phyloP scores from a whole-genome alignment of 2,329 filamentous ascomycete species.

The Curvularia sp. region DNA sequence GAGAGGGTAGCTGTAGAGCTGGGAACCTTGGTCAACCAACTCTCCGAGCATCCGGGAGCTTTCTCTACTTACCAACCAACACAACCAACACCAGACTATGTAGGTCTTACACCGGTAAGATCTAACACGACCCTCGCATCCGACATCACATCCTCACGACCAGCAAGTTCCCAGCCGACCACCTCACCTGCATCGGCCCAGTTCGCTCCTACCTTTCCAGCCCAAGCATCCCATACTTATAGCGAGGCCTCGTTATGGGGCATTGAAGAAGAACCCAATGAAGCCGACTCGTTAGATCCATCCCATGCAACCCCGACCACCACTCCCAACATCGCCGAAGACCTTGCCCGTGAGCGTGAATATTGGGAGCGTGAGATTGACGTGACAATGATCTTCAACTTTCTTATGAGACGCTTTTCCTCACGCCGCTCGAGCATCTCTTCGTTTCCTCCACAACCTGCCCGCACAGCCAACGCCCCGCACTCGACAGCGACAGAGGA shows the following conservation, averaged over 20 bases:
- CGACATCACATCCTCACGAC: slow-evolving; percentile 34
- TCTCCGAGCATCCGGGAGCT: slow-evolving; percentile 86
- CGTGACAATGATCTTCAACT: slow-evolving; percentile 89
- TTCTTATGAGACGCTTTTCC: slow-evolving; percentile 49
- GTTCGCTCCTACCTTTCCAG: slow-evolving; percentile 59
- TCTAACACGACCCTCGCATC: slow-evolving; percentile 31
- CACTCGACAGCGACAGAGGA: slow-evolving; percentile 37
- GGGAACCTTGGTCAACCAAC: slow-evolving; percentile 79
- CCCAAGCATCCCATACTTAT: slow-evolving; percentile 42
- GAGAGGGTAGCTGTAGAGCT: slow-evolving; percentile 88
- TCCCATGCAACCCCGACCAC: slow-evolving; percentile 37
- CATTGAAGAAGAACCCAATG: slow-evolving; percentile 67
- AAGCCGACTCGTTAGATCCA: slow-evolving; percentile 56
- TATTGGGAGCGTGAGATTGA: slow-evolving; percentile 96
- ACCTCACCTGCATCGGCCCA: slow-evolving; percentile 50
- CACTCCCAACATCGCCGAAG: slow-evolving; percentile 36
- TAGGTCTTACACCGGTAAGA: slow-evolving; percentile 71
- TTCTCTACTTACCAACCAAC: slow-evolving; percentile 81
- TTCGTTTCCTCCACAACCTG: slow-evolving; percentile 21
- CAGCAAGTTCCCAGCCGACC: slow-evolving; percentile 41
- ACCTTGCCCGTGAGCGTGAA: slow-evolving; percentile 63
- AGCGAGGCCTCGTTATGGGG: slow-evolving; percentile 69
- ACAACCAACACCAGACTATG: slow-evolving; percentile 70
- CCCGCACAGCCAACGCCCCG: neutral
- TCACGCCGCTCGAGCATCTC: slow-evolving; percentile 44